Evolutionary conservation across 202 grass and related monocot genomes (phyloP).

Genomic region (Brachypodium distachyon): DNA sequence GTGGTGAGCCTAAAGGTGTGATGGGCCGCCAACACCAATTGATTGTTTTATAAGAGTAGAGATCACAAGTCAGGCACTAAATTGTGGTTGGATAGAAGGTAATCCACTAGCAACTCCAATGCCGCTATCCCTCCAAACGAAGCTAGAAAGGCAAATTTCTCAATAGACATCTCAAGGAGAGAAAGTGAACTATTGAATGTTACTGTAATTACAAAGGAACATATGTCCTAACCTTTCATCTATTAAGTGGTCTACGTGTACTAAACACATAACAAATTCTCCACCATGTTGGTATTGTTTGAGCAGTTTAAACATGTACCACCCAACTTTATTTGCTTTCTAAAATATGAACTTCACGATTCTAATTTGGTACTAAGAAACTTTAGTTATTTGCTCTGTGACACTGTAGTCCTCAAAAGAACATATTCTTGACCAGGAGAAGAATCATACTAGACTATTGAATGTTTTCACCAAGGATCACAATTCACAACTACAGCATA

Average conservation of each 20-base stretch:
- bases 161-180: background rate
- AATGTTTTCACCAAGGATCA: background rate
- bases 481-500: background rate
- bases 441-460: background rate
- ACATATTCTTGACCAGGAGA: background rate
- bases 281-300: background rate
- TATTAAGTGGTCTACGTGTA: background rate
- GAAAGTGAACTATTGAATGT: background rate
- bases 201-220: too few relatives aligned
- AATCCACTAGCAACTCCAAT: background rate
- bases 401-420: background rate
- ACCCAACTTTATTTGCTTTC: background rate
- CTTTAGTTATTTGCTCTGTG: background rate
- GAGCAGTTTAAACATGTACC: background rate
- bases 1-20: too few relatives aligned
- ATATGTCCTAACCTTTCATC: background rate
- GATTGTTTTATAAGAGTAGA: too few relatives aligned
- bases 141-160: background rate
- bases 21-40: too few relatives aligned
- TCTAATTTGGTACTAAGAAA: background rate
- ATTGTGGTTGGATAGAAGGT: background rate
- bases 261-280: background rate
- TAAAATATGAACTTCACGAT: background rate
- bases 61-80: background rate
- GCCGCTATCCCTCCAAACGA: background rate